Evolutionary conservation across 441 rosid species (phyloP), one percentile per base, ranked within the genome.

Genomic region (Dalechampia spathulata): DNA sequence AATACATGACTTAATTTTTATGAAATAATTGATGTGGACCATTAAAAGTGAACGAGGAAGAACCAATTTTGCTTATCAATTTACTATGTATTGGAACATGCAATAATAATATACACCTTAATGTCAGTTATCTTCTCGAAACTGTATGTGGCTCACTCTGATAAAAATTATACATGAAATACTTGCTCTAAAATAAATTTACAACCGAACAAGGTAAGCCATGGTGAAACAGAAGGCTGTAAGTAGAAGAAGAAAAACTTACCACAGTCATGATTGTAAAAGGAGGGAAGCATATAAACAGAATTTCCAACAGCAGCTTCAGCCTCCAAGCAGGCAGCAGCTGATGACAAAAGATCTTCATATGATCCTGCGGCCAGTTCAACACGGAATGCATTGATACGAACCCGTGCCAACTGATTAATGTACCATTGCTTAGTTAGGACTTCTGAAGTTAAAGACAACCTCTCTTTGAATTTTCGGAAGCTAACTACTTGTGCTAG

Each of bases 281-380:
- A 87, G 49, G 96, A 90, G 15, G 97, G 91, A 63, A 85, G 83
- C 83, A 90, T 70, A 64, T 85, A 87, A 63, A 87, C 80, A 28
- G 87, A 91, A 75, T 80, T 86, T 52, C 96, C 95, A 55, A 81
- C 96, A 0, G 94, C 85, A 68, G 79, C 76, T 73, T 85, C 96
- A 51, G 89, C 68, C 65, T 81, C 85, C 49, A 87, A 65, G 49
- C 86, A 81, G 54, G 94, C 97, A 50, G 87, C 78, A 54, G 96
- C 97, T 56, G 71, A 68, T 55, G 86, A 73, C 52, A 87, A 73
- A 64, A 90, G 87, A 78, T 87, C 89, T 72, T 81, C 87, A 68
- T 85, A 82, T 14, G 54, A 73, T 59, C 86, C 86, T 59, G 77
- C 73, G 69, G 83, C 80, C 72, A 83, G 67, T 36, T 90, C 96